These are phyloP conservation scores for Pythium grandisporangium DNA, from an alignment of 352 stramenopile species.

Conservation along the genomic window DNA sequence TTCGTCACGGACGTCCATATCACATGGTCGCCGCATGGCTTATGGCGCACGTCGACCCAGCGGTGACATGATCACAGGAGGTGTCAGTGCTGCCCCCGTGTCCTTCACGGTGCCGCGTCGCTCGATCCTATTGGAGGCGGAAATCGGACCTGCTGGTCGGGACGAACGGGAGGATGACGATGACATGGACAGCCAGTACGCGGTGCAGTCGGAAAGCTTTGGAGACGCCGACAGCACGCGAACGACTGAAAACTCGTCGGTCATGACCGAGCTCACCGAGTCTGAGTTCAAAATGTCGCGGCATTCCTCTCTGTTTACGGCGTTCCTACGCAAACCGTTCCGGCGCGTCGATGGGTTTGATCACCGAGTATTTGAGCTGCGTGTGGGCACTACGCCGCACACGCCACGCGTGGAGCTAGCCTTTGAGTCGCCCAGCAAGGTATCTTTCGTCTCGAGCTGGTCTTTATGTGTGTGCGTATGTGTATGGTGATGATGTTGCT, in stretches of 20 bases:
- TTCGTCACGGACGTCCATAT: constrained; percentile 7
- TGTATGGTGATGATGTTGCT: not conserved
- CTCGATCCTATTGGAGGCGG: too few relatives aligned
- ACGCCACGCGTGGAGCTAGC: constrained; percentile 31
- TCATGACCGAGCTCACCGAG: constrained; percentile 49
- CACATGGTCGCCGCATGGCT: constrained; percentile 8
- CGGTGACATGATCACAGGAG: constrained; percentile 3
- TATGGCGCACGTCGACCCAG: constrained; percentile 8
- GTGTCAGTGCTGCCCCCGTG: constrained; percentile 15
- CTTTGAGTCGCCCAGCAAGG: constrained; percentile 54
- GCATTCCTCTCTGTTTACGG: constrained; percentile 48
- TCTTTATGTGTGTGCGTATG: not conserved
- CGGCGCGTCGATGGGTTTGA: constrained; percentile 47
- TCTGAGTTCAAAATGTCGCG: constrained; percentile 30
- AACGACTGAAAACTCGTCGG: constrained; percentile 66
- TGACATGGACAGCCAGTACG: constrained; percentile 55
- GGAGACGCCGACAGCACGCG: constrained; percentile 58
- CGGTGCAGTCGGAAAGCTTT: constrained; percentile 71
- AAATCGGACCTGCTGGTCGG: constrained; percentile 8
- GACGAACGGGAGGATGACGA: constrained; percentile 36
- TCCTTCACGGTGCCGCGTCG: constrained; percentile 22
- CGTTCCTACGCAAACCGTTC: constrained; percentile 65
- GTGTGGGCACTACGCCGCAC: constrained; percentile 30
- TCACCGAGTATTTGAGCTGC: constrained; percentile 21
- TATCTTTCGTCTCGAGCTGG: too few relatives aligned